These are phyloP conservation scores for Colletotrichum falcatum DNA, from an alignment of 2,329 filamentous ascomycete species.

Conservation along the genomic window DNA sequence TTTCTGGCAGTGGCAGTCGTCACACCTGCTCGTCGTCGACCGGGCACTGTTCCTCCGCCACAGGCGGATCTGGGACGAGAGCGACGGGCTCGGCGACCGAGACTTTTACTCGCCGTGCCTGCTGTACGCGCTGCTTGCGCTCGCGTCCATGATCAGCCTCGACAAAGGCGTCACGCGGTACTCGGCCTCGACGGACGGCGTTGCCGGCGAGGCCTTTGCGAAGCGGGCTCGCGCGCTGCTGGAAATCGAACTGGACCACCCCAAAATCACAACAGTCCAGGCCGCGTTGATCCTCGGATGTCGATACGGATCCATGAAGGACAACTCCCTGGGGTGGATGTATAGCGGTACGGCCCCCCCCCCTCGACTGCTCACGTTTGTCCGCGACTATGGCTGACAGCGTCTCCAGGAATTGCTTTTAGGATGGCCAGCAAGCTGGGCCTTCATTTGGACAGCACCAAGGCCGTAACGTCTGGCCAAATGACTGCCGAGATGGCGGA, in stretches of 20 bases:
- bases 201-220: slow-evolving; percentile 26
- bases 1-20: slow-evolving; percentile 34
- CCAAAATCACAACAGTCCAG: slow-evolving; percentile 24
- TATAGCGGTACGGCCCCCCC: slow-evolving; percentile 21
- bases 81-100: slow-evolving; percentile 5
- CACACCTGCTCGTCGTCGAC: slow-evolving; percentile 25
- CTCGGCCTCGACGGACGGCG: slow-evolving; percentile 12
- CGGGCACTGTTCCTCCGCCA: slow-evolving; percentile 14
- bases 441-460: slow-evolving; percentile 27
- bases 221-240: slow-evolving; percentile 15
- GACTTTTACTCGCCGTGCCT: slow-evolving; percentile 16
- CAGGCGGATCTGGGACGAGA: slow-evolving; percentile 25
- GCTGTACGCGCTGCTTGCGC: slow-evolving; percentile 24
- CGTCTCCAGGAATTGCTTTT: slow-evolving; percentile 20
- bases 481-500: slow-evolving; percentile 10
- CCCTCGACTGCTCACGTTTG: no score
- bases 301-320: slow-evolving; percentile 18
- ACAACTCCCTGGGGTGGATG: slow-evolving; percentile 22
- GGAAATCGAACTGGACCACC: slow-evolving; percentile 10
- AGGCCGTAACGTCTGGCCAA: slow-evolving; percentile 8
- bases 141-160: slow-evolving; percentile 35
- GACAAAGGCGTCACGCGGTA: slow-evolving; percentile 32
- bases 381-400: background rate
- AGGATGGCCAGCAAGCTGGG: slow-evolving; percentile 21
- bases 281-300: slow-evolving; percentile 21